These are phyloP conservation scores for Dactylellina cionopaga DNA, from an alignment of 2,329 filamentous ascomycete species.

Conservation along the genomic window DNA sequence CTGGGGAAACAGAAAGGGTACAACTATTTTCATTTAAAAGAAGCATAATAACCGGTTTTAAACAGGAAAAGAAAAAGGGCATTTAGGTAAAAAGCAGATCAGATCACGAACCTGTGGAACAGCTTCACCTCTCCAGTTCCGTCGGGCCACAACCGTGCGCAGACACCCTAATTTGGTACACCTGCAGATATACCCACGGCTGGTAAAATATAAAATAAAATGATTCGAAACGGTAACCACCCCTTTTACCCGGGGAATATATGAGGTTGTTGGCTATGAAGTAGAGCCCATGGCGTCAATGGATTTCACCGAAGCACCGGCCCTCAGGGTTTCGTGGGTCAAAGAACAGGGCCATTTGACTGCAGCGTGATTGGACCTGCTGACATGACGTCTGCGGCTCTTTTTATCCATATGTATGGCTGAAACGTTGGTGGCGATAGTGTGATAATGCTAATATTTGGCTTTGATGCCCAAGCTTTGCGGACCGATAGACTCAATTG, in stretches of 20 bases:
- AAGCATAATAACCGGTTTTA: constrained; percentile 50
- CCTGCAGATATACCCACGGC: constrained; percentile 32
- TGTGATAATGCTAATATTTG: constrained; percentile 17
- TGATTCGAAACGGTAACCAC: constrained; percentile 29
- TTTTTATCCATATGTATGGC: constrained; percentile 51
- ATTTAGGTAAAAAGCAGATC: constrained; percentile 23
- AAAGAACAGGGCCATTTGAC: constrained; percentile 9
- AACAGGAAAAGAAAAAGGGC: constrained; percentile 36
- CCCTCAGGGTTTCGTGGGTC: constrained; percentile 9
- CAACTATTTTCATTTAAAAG: constrained; percentile 14
- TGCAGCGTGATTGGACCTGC: constrained; percentile 46
- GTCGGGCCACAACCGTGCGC: constrained; percentile 3
- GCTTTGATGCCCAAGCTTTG: constrained; percentile 16
- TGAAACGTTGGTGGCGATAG: constrained; percentile 50
- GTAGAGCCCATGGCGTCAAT: constrained; percentile 19
- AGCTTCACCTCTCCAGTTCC: constrained; percentile 10
- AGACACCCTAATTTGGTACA: constrained; percentile 34
- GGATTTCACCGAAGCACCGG: constrained; percentile 4
- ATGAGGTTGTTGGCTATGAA: constrained; percentile 7
- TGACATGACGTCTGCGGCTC: constrained; percentile 53
- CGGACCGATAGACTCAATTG: background rate
- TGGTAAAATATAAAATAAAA: constrained; percentile 53
- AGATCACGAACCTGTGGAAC: constrained; percentile 43
- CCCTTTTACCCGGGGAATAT: constrained; percentile 43
- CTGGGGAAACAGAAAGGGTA: constrained; percentile 34